Percentiles rank a stretch among this genome's conserved stretches.
These are phyloP conservation scores for Prillingera fragicola DNA, from an alignment of 1,284 basidiomycete genomes.

Conservation along the genomic window DNA sequence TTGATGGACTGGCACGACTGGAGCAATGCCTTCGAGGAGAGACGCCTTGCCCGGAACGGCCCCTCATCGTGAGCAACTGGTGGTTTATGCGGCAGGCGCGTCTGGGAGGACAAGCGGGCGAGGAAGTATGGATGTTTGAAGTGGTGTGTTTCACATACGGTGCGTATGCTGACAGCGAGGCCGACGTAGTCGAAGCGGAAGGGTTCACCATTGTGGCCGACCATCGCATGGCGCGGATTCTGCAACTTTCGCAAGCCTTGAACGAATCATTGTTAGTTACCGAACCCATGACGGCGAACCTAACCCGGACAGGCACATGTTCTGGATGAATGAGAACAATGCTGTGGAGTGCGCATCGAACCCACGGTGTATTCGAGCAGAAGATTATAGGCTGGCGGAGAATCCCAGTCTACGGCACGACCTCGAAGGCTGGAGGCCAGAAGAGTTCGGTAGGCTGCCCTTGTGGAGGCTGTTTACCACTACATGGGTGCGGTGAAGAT, in stretches of 20 bases:
- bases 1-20: background rate
- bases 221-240: background rate
- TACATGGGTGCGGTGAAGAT: background rate
- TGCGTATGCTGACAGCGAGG: background rate
- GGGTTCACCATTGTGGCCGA: background rate
- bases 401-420: background rate
- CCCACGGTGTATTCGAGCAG: slow-evolving; percentile 3
- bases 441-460: background rate
- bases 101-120: background rate
- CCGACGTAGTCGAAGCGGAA: background rate
- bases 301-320: background rate
- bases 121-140: slow-evolving; percentile 3
- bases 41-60: background rate
- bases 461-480: slow-evolving; percentile 4
- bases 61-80: background rate
- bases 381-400: background rate
- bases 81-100: background rate
- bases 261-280: background rate
- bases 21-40: background rate
- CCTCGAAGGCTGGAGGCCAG: background rate
- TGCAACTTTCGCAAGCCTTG: background rate
- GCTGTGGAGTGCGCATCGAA: slow-evolving; percentile 7
- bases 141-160: slow-evolving; percentile 2
- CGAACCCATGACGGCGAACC: background rate
- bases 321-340: slow-evolving; percentile 7